A percentile compares a stretch with the other conserved stretches of the same genome.
Conservation (phyloP, 306 rosid species). For the Quercus variabilis region DNA sequence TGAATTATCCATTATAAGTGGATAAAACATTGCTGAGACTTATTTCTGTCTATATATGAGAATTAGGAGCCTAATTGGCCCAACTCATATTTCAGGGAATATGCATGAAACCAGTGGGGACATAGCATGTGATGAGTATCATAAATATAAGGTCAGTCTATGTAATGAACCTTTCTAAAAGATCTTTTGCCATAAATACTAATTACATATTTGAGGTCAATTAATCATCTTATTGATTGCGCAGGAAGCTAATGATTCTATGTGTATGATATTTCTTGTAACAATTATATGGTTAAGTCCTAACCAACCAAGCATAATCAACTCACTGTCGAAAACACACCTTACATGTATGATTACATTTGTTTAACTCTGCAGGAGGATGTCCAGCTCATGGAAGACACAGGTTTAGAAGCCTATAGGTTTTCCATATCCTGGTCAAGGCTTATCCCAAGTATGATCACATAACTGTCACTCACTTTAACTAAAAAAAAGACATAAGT, state of each 20-base stretch:
- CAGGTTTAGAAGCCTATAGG: slow-evolving; percentile 10
- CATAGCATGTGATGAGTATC: slow-evolving; percentile 19
- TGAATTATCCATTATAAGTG: no score
- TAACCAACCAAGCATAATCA: neutral
- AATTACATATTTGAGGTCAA: neutral
- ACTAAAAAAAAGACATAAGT: neutral
- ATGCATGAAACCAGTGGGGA: neutral
- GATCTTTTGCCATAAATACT: neutral
- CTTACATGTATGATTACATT: no score
- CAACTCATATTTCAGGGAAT: slow-evolving; percentile 1
- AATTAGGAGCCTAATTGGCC: neutral
- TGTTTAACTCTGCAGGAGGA: neutral
- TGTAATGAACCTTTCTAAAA: neutral
- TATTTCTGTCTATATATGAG: no score
- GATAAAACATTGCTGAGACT: no score
- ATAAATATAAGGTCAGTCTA: slow-evolving; percentile 18
- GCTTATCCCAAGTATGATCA: slow-evolving; percentile 16
- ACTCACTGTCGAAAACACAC: neutral
- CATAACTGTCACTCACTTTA: neutral
- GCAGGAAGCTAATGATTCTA: no score
- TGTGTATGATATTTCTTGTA: no score
- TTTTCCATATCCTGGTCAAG: slow-evolving; percentile 18
- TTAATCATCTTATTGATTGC: neutral
- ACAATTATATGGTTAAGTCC: neutral
- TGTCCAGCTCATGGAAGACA: slow-evolving; percentile 2